Percentiles rank a stretch among this genome's conserved stretches.
Evolutionary conservation across 768 basidiomycete species (phyloP).

Genomic region (Boletellus sp.): DNA sequence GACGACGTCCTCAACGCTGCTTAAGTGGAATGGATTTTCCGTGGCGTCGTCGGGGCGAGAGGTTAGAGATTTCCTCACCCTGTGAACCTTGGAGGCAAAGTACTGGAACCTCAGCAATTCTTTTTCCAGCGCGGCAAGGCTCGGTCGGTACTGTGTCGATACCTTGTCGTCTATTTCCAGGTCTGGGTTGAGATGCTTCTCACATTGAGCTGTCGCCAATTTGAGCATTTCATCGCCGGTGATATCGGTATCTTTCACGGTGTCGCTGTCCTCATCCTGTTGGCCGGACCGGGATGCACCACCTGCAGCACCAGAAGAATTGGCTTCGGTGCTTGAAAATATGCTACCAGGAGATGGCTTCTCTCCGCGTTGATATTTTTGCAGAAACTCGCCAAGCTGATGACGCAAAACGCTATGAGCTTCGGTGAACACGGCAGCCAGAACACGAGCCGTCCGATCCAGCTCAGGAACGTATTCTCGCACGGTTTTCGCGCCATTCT

Average conservation of each 20-base stretch:
- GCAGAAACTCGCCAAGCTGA: background rate
- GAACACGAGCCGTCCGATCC: background rate
- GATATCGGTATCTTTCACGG: no score
- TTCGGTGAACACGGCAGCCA: background rate
- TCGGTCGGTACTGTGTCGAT: background rate
- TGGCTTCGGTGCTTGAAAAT: background rate
- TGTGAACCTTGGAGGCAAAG: background rate
- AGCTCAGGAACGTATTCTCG: background rate
- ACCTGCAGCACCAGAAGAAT: no score
- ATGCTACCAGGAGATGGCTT: no score
- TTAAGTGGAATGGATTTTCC: background rate
- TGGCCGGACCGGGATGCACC: background rate
- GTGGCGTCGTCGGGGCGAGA: background rate
- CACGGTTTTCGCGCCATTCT: background rate
- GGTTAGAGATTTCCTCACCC: background rate
- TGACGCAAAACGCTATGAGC: background rate
- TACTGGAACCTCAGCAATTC: background rate
- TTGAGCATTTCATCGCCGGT: no score
- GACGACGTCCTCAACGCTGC: background rate
- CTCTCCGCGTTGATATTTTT: background rate
- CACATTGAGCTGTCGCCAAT: no score
- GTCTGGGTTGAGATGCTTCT: no score
- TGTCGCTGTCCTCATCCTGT: no score
- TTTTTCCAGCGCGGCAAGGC: background rate
- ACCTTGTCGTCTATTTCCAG: no score